Conservation (phyloP, 495 filamentous ascomycete genomes). For the Oleoguttula mirabilis region DNA sequence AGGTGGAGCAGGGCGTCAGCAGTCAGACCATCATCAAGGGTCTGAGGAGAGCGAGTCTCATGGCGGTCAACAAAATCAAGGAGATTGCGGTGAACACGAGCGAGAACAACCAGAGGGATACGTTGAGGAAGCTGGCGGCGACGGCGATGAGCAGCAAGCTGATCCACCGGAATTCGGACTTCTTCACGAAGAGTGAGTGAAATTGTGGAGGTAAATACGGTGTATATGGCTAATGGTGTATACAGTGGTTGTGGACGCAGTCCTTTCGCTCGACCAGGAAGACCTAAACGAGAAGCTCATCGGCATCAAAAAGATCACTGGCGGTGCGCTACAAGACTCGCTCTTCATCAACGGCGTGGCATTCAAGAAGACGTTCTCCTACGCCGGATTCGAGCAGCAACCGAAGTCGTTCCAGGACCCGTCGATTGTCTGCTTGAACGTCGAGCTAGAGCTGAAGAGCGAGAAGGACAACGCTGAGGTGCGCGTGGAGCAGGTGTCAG, state of each 20-base stretch:
- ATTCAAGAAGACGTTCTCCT: slow-evolving; percentile 99
- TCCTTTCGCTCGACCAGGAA: slow-evolving; percentile 91
- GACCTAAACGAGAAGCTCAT: slow-evolving; percentile 97
- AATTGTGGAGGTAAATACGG: background rate
- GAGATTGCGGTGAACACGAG: slow-evolving; percentile 85
- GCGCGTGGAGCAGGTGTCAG: slow-evolving; percentile 92
- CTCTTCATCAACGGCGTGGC: slow-evolving; percentile 96
- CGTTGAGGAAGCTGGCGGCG: slow-evolving; percentile 73
- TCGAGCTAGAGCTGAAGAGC: slow-evolving; percentile 92
- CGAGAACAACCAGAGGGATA: slow-evolving; percentile 80
- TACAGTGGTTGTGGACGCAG: slow-evolving; percentile 88
- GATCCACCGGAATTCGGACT: slow-evolving; percentile 90
- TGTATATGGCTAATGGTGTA: too few species aligned
- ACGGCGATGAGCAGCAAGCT: slow-evolving; percentile 99
- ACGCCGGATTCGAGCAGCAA: slow-evolving; percentile 98
- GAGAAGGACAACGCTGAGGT: slow-evolving; percentile 99
- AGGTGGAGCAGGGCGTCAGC: slow-evolving; percentile 93
- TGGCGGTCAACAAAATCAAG: slow-evolving; percentile 98
- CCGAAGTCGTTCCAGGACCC: slow-evolving; percentile 90
- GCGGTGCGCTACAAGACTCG: slow-evolving; percentile 91
- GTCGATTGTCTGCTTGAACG: slow-evolving; percentile 91
- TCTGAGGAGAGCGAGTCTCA: slow-evolving; percentile 69
- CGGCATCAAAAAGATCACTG: slow-evolving; percentile 93
- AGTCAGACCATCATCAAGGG: slow-evolving; percentile 96
- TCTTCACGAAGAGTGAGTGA: slow-evolving; percentile 88